These are phyloP conservation scores for Tricholoma furcatifolium DNA, from an alignment of 768 basidiomycete species.

Conservation along the genomic window DNA sequence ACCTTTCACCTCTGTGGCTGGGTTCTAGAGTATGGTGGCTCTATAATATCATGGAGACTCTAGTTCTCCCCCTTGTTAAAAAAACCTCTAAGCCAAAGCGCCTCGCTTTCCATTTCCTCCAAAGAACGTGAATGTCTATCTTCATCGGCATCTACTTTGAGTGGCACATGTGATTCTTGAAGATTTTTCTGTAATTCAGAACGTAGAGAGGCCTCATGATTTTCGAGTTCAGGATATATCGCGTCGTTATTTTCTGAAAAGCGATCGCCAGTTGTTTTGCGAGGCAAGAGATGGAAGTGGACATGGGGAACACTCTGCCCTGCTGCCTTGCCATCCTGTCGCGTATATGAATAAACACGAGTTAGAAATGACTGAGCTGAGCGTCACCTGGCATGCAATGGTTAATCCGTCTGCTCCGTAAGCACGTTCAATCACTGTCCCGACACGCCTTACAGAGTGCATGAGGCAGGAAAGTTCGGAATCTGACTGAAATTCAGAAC, in stretches of 20 bases:
- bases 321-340: constrained; percentile 82
- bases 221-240: constrained; percentile 80
- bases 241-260: constrained; percentile 67
- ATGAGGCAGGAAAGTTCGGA: constrained; percentile 81
- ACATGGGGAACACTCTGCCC: constrained; percentile 86
- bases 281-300: constrained; percentile 93
- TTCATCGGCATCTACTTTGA: constrained; percentile 72
- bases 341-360: not conserved
- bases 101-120: constrained; percentile 82
- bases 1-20: not conserved
- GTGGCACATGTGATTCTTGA: constrained; percentile 28
- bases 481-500: constrained; percentile 23
- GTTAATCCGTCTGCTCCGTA: constrained; percentile 86
- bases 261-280: constrained; percentile 65
- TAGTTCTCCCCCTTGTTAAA: constrained; percentile 33
- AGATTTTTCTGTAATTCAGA: constrained; percentile 31
- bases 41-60: not conserved
- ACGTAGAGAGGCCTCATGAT: constrained; percentile 51
- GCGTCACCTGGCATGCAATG: constrained; percentile 79
- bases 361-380: not conserved
- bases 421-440: constrained; percentile 73
- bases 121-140: constrained; percentile 56
- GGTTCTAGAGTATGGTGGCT: not conserved
- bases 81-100: constrained; percentile 61
- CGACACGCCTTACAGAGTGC: constrained; percentile 74